Conservation (phyloP, 108 stramenopile species). For the Hondaea fermentalgiana region DNA sequence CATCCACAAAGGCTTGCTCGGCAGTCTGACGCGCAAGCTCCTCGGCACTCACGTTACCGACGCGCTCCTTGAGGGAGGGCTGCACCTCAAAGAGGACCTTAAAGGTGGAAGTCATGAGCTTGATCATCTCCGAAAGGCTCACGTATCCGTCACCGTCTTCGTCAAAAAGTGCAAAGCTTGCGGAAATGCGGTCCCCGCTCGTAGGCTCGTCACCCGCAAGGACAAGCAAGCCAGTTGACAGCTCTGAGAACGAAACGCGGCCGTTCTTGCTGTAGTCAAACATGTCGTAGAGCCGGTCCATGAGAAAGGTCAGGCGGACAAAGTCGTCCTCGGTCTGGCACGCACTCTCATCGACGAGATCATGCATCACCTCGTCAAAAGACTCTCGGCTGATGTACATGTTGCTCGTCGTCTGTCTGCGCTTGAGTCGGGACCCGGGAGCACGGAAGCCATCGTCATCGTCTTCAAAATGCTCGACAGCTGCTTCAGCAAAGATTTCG, state of each 20-base stretch:
- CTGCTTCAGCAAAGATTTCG: background rate
- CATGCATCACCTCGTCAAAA: background rate
- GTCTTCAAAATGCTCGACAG: background rate
- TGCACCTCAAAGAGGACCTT: background rate
- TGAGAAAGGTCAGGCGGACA: conserved; percentile 9
- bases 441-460: background rate
- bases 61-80: background rate
- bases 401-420: background rate
- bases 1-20: background rate
- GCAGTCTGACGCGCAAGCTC: background rate
- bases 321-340: conserved; percentile 1
- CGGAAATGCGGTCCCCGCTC: background rate
- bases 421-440: background rate
- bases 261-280: conserved; percentile 15
- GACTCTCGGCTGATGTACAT: conserved; percentile 11
- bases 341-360: background rate
- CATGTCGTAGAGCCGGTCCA: background rate
- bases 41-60: background rate
- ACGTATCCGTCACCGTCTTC: conserved; percentile 17
- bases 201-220: background rate
- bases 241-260: conserved; percentile 4
- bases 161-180: conserved; percentile 13
- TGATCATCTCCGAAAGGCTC: background rate
- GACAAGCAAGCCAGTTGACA: background rate
- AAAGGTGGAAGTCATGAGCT: background rate